Evolutionary conservation across 208 protist genomes (phyloP), one percentile per base, ranked within the genome.

Genomic region (Trypanosoma scelopori): DNA sequence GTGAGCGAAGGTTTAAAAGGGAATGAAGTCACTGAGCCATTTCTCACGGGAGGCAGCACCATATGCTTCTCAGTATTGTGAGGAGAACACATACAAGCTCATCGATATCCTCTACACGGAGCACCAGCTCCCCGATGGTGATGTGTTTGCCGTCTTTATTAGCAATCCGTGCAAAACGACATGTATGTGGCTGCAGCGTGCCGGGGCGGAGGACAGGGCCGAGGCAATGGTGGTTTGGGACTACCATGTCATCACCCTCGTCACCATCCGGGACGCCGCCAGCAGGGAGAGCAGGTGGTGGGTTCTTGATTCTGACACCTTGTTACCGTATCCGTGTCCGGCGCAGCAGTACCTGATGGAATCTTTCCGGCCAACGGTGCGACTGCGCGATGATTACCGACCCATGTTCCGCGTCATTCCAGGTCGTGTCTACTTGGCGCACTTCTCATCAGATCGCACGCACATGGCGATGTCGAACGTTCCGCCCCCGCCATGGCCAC

Each of bases 81-180:
- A 73, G 41, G 67, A 73, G 37, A 73, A 73, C 45, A 43, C 46
- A 42, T 73, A 73, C 47, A 73, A 66, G 53, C 51, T 73, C 39
- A 66, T 66, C 43, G 67, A 73, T 37, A 53, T 55, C 18, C 52
- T 73, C 28, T 62, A 47, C 50, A 15, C 1, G 1, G 51, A 66
- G 4, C 47, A 55, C 52, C 9, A 22, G 7, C 16, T 71, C 11
- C 48, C 42, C 22, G 67, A 62, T 56, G 30, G 48, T 15, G 23
- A 28, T 60, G 52, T 73, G n/a, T 73, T 73, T 66, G 67, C 52
- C 30, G 67, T 66, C n/a, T 73, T 73, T 57, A 42, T 73, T 18
- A 73, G 67, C 41, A 73, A 73, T 23, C 27, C 52, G 11, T 5
- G 22, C 5, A 73, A 73, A 48, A 1, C 27, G 18, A 55, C 35